Evolutionary conservation across 2,329 filamentous ascomycete species (phyloP).

Genomic region (Fusarium sp.): DNA sequence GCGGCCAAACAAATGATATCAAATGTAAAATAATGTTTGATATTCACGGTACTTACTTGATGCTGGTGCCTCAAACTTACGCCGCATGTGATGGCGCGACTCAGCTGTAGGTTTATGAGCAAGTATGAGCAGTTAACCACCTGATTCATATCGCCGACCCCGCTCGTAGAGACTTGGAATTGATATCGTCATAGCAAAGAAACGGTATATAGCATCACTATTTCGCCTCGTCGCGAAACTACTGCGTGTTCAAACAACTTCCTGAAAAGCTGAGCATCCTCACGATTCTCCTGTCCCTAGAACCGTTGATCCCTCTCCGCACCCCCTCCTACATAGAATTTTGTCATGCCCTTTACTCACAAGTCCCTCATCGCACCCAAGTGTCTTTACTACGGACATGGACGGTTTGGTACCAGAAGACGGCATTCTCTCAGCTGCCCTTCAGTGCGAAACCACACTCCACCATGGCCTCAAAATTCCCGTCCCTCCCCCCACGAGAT

Average conservation of each 20-base stretch:
- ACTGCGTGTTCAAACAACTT: neutral
- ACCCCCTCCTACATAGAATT: neutral
- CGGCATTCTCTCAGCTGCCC: neutral
- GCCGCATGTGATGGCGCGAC: neutral
- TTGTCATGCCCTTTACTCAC: neutral
- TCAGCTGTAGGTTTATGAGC: neutral
- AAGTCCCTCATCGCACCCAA: neutral
- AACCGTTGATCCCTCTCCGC: neutral
- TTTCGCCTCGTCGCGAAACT: neutral
- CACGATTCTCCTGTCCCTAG: neutral
- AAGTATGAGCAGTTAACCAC: slow-evolving; percentile 6
- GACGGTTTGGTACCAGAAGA: neutral
- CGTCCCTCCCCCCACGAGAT: neutral
- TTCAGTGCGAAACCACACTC: neutral
- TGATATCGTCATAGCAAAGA: neutral
- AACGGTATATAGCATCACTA: neutral
- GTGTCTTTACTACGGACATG: neutral
- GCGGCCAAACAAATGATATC: neutral
- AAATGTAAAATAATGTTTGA: neutral
- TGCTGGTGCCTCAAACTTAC: neutral
- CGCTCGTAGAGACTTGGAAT: neutral
- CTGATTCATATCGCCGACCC: neutral
- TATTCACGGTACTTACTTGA: neutral
- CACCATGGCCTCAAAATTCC: neutral
- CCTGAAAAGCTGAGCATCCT: neutral